A percentile compares a stretch with the other conserved stretches of the same genome.
Evolutionary conservation across 2,329 filamentous ascomycete species (phyloP).

Genomic region (Venturia nashicola): DNA sequence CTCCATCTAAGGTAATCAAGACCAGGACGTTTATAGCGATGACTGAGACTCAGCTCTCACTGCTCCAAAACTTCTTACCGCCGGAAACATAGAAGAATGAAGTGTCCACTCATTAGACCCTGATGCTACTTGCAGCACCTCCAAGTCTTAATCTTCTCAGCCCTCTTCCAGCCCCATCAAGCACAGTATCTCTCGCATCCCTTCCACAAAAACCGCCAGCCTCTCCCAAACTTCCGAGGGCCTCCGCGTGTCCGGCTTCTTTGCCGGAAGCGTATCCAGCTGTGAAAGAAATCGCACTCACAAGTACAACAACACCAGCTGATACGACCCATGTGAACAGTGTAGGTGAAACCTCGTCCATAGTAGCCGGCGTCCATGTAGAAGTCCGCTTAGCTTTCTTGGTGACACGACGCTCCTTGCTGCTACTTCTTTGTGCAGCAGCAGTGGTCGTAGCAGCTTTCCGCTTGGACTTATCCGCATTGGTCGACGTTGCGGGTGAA

Average conservation of each 20-base stretch:
- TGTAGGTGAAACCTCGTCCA: slow-evolving; percentile 41
- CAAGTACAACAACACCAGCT: slow-evolving; percentile 50
- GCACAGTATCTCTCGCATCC: not conserved
- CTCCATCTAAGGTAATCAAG: not conserved
- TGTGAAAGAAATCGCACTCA: slow-evolving; percentile 52
- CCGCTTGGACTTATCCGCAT: slow-evolving; percentile 28
- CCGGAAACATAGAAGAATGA: not conserved
- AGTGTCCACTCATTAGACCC: not conserved
- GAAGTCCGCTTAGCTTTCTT: slow-evolving; percentile 29
- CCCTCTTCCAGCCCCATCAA: slow-evolving; percentile 6
- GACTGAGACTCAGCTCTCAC: no score
- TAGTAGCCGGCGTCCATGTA: slow-evolving; percentile 10
- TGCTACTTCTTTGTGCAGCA: slow-evolving; percentile 24
- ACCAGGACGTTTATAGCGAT: not conserved
- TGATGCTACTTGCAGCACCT: slow-evolving; percentile 4
- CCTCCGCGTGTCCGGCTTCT: slow-evolving; percentile 44
- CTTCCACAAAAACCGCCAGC: not conserved
- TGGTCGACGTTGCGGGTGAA: slow-evolving; percentile 17
- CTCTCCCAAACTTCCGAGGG: slow-evolving; percentile 9
- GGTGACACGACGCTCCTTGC: slow-evolving; percentile 30
- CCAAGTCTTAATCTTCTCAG: not conserved
- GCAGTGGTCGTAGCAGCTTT: slow-evolving; percentile 23
- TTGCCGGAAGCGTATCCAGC: slow-evolving; percentile 51
- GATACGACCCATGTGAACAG: slow-evolving; percentile 55
- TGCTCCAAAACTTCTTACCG: not conserved